Evolutionary conservation across 2,329 filamentous ascomycete genomes (phyloP).

Genomic region (Paraconiothyrium brasiliense): DNA sequence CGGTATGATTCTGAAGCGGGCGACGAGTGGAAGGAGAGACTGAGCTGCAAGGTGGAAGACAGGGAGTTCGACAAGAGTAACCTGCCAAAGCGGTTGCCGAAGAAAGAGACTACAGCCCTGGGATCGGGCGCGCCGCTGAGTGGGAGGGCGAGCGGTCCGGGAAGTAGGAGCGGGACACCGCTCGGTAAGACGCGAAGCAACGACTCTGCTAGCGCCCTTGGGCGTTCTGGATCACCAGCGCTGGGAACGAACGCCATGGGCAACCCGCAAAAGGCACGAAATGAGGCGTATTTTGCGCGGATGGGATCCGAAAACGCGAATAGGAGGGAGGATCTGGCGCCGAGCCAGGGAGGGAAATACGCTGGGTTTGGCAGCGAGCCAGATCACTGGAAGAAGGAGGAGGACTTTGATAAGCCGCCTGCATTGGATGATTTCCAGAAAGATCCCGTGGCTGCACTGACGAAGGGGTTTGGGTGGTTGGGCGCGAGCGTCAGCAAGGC

Average conservation of each 20-base stretch:
- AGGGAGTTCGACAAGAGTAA: slow-evolving; percentile 79
- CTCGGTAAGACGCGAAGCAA: slow-evolving; percentile 47
- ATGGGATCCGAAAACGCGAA: slow-evolving; percentile 85
- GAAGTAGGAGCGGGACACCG: slow-evolving; percentile 51
- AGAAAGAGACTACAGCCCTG: slow-evolving; percentile 40
- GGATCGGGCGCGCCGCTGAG: slow-evolving; percentile 41
- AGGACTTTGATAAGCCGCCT: slow-evolving; percentile 62
- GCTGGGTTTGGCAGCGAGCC: slow-evolving; percentile 86
- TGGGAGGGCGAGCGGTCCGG: slow-evolving; percentile 45
- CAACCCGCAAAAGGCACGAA: slow-evolving; percentile 63
- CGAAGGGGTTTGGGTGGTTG: slow-evolving; percentile 95
- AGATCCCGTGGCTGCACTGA: slow-evolving; percentile 87
- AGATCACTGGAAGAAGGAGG: slow-evolving; percentile 57
- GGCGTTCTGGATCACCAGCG: slow-evolving; percentile 48
- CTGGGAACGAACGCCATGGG: slow-evolving; percentile 51
- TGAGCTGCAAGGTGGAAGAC: slow-evolving; percentile 88
- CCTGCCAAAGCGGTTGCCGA: slow-evolving; percentile 62
- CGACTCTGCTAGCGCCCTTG: slow-evolving; percentile 33
- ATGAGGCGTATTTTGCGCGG: slow-evolving; percentile 90
- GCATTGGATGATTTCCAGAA: slow-evolving; percentile 88
- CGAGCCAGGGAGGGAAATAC: slow-evolving; percentile 92
- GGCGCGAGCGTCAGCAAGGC: slow-evolving; percentile 86
- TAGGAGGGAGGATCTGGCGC: slow-evolving; percentile 77
- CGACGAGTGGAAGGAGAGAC: slow-evolving; percentile 93
- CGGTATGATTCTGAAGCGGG: slow-evolving; percentile 89